Conservation (phyloP, 257 asterid species). For the Anisodus acutangulus region DNA sequence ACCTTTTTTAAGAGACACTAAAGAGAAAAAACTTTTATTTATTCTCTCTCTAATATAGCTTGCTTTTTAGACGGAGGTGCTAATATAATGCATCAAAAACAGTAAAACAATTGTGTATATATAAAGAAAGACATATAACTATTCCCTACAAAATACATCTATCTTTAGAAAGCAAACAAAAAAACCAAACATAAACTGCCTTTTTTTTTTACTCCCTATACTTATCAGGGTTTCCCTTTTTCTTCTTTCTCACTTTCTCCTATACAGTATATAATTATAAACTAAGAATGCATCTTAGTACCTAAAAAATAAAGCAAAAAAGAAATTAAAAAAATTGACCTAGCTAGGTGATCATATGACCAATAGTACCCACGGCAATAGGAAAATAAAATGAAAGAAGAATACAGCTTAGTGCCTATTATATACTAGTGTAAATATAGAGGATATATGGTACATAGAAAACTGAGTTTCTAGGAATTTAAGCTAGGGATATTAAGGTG, state of each 20-base stretch:
- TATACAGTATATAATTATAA: neutral
- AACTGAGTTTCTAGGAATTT: slow-evolving; percentile 29
- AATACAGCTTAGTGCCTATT: slow-evolving; percentile 9
- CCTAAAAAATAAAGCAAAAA: neutral
- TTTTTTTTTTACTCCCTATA: neutral
- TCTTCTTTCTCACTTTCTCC: neutral
- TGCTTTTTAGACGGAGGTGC: slow-evolving; percentile 38
- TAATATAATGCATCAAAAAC: slow-evolving; percentile 36
- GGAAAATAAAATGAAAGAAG: neutral
- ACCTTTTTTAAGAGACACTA: too few relatives aligned
- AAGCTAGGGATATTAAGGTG: slow-evolving; percentile 32
- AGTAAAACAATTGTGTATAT: slow-evolving; percentile 34
- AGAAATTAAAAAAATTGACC: neutral
- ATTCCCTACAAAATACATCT: slow-evolving; percentile 30
- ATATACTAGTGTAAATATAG: neutral
- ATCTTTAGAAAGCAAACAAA: slow-evolving; percentile 26
- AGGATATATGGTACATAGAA: slow-evolving; percentile 13
- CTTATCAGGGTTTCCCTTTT: neutral
- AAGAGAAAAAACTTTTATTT: slow-evolving; percentile 24
- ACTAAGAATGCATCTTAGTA: slow-evolving; percentile 5
- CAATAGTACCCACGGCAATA: slow-evolving; percentile 24
- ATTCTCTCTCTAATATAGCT: slow-evolving; percentile 28
- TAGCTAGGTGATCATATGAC: slow-evolving; percentile 17
- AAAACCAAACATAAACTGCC: slow-evolving; percentile 18
- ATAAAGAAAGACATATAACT: slow-evolving; percentile 35